phyloP scores from a whole-genome alignment of 78 protist species.

The Dictyostelium purpureum region DNA sequence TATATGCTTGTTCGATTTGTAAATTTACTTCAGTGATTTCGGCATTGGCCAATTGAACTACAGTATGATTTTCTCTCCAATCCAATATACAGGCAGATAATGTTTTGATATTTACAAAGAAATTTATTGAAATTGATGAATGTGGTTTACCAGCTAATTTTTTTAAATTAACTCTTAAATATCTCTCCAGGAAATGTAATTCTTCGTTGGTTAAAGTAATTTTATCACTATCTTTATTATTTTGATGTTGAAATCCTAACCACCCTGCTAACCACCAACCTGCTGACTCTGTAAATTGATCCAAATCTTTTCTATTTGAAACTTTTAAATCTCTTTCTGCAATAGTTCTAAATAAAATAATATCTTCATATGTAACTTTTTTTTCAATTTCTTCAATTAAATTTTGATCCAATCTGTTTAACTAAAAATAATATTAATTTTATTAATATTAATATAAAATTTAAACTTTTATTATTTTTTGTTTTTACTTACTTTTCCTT shows the following conservation, averaged over 20 bases:
- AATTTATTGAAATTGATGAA: not conserved
- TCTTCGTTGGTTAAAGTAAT: slow-evolving; percentile 12
- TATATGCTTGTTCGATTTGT: not conserved
- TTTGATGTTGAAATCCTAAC: slow-evolving; percentile 27
- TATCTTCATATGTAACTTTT: slow-evolving; percentile 65
- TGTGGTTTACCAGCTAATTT: not conserved
- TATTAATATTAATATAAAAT: too few relatives aligned
- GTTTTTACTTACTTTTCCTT: slow-evolving; percentile 1
- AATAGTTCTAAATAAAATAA: slow-evolving; percentile 49
- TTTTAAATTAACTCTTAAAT: not conserved
- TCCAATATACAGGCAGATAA: slow-evolving; percentile 8
- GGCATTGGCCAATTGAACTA: not conserved
- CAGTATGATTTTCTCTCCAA: slow-evolving; percentile 10
- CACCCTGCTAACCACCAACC: slow-evolving; percentile 77
- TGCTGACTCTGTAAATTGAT: not conserved
- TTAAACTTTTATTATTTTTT: too few relatives aligned
- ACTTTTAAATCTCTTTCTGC: slow-evolving; percentile 25
- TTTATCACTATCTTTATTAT: not conserved
- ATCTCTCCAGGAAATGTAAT: slow-evolving; percentile 15
- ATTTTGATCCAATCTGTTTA: slow-evolving; percentile 27
- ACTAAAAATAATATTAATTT: not conserved
- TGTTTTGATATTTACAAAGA: slow-evolving; percentile 8
- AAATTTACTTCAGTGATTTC: not conserved
- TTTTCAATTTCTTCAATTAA: slow-evolving; percentile 67
- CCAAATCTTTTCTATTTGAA: not conserved